Percentiles rank a stretch among this genome's conserved stretches.
phyloP scores from a whole-genome alignment of 208 protist genomes.

The Leishmania turanica region DNA sequence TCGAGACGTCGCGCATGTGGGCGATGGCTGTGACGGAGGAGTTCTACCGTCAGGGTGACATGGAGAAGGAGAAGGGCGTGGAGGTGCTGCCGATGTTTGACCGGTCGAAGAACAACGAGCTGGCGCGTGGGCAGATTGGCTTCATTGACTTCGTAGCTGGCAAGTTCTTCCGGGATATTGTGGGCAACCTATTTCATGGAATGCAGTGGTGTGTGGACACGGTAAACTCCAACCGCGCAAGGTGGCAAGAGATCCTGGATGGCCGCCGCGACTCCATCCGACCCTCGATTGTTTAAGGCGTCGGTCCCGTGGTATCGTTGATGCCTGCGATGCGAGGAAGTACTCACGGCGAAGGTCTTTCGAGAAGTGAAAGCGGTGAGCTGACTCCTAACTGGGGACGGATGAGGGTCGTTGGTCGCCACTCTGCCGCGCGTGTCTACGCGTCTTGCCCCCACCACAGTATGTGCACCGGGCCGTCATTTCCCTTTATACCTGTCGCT shows the following conservation, averaged over 20 bases:
- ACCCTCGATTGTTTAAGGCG: background rate
- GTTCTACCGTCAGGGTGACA: constrained; percentile 90
- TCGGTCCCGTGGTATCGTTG: background rate
- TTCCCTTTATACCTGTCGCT: background rate
- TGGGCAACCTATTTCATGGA: constrained; percentile 48
- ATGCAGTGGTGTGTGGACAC: constrained; percentile 88
- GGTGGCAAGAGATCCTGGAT: constrained; percentile 76
- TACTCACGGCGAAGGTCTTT: background rate
- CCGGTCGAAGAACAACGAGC: constrained; percentile 82
- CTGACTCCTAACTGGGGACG: background rate
- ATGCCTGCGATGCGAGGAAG: background rate
- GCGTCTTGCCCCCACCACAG: background rate
- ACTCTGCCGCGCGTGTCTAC: background rate
- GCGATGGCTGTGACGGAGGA: constrained; percentile 88
- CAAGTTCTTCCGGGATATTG: constrained; percentile 82
- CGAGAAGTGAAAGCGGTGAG: background rate
- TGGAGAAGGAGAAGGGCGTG: constrained; percentile 87
- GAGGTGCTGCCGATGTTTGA: constrained; percentile 89
- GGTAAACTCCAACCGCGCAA: constrained; percentile 52
- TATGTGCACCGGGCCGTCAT: background rate
- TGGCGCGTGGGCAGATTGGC: constrained; percentile 84
- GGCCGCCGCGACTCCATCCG: background rate
- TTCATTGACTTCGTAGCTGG: constrained; percentile 88
- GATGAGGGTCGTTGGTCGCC: background rate
- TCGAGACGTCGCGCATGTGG: constrained; percentile 82